Evolutionary conservation across 2,329 filamentous ascomycete genomes (phyloP), one percentile per base, ranked within the genome.

Genomic region (Phialophora expanda): DNA sequence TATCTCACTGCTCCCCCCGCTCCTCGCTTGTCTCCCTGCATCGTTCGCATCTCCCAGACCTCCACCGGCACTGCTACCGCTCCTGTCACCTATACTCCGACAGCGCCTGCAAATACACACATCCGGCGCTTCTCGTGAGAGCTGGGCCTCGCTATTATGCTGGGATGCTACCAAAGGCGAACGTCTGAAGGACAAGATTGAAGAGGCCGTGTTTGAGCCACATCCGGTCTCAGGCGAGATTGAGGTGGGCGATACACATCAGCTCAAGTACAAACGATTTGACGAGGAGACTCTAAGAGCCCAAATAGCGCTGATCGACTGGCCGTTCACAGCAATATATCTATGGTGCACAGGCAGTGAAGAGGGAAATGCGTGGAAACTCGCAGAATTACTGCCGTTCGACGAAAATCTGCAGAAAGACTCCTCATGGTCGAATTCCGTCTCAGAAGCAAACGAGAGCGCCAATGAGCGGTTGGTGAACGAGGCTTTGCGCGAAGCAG

Each of bases 191-290:
- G 77, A 79, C 12, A 75, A 85, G 24, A 80, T 89, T 41, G 82
- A 84, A 66, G 79, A 81, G 41, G 79, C 86, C 34, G 79, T 79
- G 20, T 83, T 89, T 63, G 87, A 89, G 74, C 85, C 86, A 53
- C 87, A 89, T 71, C 87, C 87, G 0, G 84, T 85, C 2, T 89
- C 87, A 1, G 87, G 87, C 56, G 87, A 89, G 73, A 83, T 89
- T 53, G 87, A 89, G 73, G 76, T 88, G 4, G 83, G 85, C 22
- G 85, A 86, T 50, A 81, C 85, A n/a, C 77, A 84, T 34, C 76
- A 80, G 3, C 80, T 86, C 38, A 78, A 80, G 34, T 89, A 87
- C 77, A 82, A 84, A 67, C 80, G 85, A 44, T 76, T 88, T 53
- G 87, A 89, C 66, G 79, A 85, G 26, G 87, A 89, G 75, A 89